Evolutionary conservation across 2,329 filamentous ascomycete genomes (phyloP), one percentile per base, ranked within the genome.

Genomic region (Botrytis cinerea): DNA sequence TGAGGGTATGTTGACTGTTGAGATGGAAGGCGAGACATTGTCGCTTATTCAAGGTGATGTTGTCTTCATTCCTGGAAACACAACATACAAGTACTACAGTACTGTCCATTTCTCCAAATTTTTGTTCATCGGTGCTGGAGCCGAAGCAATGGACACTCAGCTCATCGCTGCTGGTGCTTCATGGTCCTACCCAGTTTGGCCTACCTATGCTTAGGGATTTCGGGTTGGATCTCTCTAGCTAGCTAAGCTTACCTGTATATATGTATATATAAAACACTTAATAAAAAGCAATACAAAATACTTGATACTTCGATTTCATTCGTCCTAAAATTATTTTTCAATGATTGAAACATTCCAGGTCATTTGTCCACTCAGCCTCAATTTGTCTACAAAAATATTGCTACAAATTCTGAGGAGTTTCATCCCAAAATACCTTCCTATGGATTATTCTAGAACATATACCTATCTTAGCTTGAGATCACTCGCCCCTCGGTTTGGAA

Each of bases 41-140:
- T 78, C 77, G 57, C 64, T 78, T 8, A 48, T 77, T 40, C 79
- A 77, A 57, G 83, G 82, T 1, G 82, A 84, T 74, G 82, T 84
- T 12, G 80, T 81, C 10, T 84, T 84, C 71, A 79, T 84, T 43
- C 83, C 83, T 2, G 77, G 73, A 22, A 77, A 78, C 28, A 81
- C 78, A 1, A 73, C 74, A 8, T 83, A 81, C 64, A 80, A 75
- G 48, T 83, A 83, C 71, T 83, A 80, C 75, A 80, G 77, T 43
- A 73, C 76, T n/a, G 77, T 77, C 16, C 75, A 69, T 20, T 78
- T 75, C 61, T 77, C 76, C 4, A 78, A 78, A 62, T 60, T 77
- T 20, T 60, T 78, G 40, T 66, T 75, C 57, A 71, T 78, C 9
- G 70, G 72, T 64, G 74, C 75, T 14, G 76, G 76, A 40, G 64